Conservation (phyloP, 805 yeast species). For the Nakazawaea pomicola region DNA sequence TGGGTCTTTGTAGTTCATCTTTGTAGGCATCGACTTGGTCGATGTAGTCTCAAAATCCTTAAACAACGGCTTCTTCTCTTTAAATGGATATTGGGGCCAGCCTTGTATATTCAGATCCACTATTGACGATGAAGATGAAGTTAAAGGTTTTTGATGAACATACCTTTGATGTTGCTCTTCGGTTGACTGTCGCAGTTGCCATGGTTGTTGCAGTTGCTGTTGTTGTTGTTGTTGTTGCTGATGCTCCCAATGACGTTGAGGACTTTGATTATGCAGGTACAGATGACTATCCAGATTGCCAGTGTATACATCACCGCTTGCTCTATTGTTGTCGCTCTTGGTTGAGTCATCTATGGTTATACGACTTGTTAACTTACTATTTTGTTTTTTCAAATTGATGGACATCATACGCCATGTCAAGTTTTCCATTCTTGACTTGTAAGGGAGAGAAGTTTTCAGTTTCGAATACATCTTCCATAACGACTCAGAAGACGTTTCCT, state of each 20-base stretch:
- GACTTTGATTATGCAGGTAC: not conserved
- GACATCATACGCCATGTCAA: constrained; percentile 86
- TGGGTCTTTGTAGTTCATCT: constrained; percentile 2
- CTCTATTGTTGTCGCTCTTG: not conserved
- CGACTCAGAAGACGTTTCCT: constrained; percentile 17
- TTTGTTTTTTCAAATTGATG: constrained; percentile 27
- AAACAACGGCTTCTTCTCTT: constrained; percentile 10
- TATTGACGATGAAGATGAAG: too few species aligned
- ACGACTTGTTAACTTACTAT: not conserved
- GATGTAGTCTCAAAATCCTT: constrained; percentile 8
- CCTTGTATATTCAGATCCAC: constrained; percentile 2
- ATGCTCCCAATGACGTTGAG: too few species aligned
- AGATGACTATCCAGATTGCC: not conserved
- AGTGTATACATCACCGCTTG: not conserved
- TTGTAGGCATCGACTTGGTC: not conserved
- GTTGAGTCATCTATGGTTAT: constrained; percentile 4
- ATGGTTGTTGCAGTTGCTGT: too few species aligned
- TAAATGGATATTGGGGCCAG: constrained; percentile 6
- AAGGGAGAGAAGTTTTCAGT: constrained; percentile 72
- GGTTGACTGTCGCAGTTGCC: too few species aligned
- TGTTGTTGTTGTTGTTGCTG: constrained; percentile 3
- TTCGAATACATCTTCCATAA: constrained; percentile 80
- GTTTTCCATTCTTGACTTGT: constrained; percentile 74
- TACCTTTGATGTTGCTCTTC: too few species aligned
- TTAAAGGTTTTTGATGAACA: too few species aligned